Evolutionary conservation across 768 basidiomycete species (phyloP).

Genomic region (Punctularia strigosozonata): DNA sequence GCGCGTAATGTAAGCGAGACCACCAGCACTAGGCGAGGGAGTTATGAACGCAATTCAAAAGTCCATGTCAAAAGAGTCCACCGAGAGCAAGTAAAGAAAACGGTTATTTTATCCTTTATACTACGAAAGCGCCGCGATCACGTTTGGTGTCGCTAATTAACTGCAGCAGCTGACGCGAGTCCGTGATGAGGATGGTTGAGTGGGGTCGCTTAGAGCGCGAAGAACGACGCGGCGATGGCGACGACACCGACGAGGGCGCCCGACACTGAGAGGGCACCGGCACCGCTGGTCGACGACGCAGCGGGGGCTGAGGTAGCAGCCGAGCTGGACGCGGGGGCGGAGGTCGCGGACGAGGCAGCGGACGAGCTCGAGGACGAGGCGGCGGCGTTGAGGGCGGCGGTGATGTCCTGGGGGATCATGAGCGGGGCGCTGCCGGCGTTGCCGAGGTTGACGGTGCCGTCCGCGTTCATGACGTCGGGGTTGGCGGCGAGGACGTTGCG

Average conservation of each 20-base stretch:
- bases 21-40: too few species aligned
- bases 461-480: slow-evolving; percentile 35
- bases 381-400: slow-evolving; percentile 29
- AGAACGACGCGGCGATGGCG: slow-evolving; percentile 33
- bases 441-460: slow-evolving; percentile 42
- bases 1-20: too few species aligned
- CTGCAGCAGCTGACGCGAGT: too few species aligned
- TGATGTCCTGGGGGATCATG: slow-evolving; percentile 50
- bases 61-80: too few species aligned
- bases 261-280: slow-evolving; percentile 35
- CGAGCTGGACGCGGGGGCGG: slow-evolving; percentile 8
- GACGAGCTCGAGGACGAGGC: slow-evolving; percentile 15
- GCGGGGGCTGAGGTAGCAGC: slow-evolving; percentile 8
- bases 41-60: too few species aligned
- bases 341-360: slow-evolving; percentile 15
- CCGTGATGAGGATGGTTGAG: too few species aligned
- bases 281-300: slow-evolving; percentile 26
- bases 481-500: slow-evolving; percentile 34
- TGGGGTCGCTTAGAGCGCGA: slow-evolving; percentile 25
- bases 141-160: too few species aligned
- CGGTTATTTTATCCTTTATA: too few species aligned
- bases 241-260: slow-evolving; percentile 35
- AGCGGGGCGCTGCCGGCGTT: slow-evolving; percentile 31
- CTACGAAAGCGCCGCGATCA: too few species aligned
- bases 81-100: too few species aligned